These are phyloP conservation scores for Larix kaempferi DNA, from an alignment of 75 land plant species.

Conservation along the genomic window DNA sequence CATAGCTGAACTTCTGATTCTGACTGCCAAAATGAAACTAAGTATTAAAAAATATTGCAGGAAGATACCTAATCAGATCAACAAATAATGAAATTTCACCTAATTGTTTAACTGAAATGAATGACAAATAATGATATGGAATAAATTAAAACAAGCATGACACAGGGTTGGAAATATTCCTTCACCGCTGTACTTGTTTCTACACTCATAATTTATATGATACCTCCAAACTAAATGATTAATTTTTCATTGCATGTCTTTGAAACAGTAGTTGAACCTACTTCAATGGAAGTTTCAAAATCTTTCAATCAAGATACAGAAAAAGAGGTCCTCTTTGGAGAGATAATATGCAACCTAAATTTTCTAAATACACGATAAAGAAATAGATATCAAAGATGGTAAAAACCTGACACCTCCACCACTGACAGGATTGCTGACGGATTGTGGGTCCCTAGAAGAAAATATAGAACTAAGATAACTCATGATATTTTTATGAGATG, in stretches of 20 bases:
- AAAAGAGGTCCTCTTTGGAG: neutral
- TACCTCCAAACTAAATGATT: neutral
- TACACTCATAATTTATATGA: neutral
- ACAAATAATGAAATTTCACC: neutral
- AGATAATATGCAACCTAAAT: neutral
- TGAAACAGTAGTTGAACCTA: slow-evolving; percentile 1
- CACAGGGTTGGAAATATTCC: neutral
- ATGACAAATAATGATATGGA: neutral
- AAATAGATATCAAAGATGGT: neutral
- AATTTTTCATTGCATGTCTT: neutral
- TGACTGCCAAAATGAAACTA: slow-evolving; percentile 25
- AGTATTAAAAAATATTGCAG: neutral
- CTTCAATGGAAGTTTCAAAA: neutral
- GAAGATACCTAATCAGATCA: neutral
- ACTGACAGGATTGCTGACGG: slow-evolving; percentile 4
- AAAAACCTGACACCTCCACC: slow-evolving; percentile 10
- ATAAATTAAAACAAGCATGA: neutral
- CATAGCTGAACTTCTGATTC: slow-evolving; percentile 69
- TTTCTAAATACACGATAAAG: neutral
- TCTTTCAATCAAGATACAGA: slow-evolving; percentile 5
- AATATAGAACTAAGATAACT: slow-evolving; percentile 12
- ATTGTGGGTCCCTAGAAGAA: slow-evolving; percentile 6
- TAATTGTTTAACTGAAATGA: neutral
- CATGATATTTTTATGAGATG: slow-evolving; percentile 8
- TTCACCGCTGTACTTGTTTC: neutral